A percentile compares a stretch with the other conserved stretches of the same genome.
Evolutionary conservation across 164 flowering plant genomes (phyloP).

Genomic region (Berberis vulgaris): DNA sequence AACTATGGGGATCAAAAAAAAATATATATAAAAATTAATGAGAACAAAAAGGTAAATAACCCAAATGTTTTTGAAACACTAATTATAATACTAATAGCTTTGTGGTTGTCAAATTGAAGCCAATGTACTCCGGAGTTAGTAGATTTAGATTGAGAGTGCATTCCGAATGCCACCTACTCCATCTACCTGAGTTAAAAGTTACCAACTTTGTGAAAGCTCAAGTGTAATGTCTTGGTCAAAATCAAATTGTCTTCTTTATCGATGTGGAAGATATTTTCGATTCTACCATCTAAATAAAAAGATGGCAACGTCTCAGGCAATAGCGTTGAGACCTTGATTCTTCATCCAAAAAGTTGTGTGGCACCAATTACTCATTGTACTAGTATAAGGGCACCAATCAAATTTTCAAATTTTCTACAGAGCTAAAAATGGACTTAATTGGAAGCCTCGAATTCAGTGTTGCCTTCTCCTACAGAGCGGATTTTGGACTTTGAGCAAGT

Average conservation of each 20-base stretch:
- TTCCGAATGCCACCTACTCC: no score
- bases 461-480: constrained; percentile 16
- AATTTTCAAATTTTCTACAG: constrained; percentile 15
- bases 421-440: constrained; percentile 4
- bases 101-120: no score
- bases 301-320: constrained; percentile 20
- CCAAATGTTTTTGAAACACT: no score
- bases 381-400: constrained; percentile 24
- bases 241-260: constrained; percentile 35
- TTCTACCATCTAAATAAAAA: constrained; percentile 19
- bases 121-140: no score
- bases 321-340: constrained; percentile 16
- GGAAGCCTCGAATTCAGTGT: neutral
- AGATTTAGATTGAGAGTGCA: no score
- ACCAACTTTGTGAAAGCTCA: no score
- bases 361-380: neutral
- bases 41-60: no score
- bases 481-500: constrained; percentile 13
- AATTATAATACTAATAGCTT: no score
- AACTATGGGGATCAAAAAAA: no score
- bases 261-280: constrained; percentile 26
- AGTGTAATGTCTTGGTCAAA: no score
- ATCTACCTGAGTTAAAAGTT: no score
- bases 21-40: no score
- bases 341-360: constrained; percentile 4